Evolutionary conservation across 371 early-diverging fungal genomes (phyloP), one percentile per base, ranked within the genome.

Genomic region (Cokeromyces recurvatus): DNA sequence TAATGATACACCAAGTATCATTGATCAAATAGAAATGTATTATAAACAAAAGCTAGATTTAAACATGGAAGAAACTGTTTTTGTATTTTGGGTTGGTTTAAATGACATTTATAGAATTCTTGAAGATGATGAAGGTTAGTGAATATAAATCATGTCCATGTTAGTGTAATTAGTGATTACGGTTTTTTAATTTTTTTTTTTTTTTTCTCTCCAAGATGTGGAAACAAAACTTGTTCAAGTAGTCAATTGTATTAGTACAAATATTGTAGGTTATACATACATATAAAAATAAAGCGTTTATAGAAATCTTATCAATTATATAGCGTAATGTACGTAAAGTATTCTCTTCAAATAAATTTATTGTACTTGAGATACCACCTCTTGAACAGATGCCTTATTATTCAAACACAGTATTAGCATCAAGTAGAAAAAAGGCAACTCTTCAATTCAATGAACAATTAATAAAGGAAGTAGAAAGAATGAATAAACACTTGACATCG

Each of bases 21-120:
- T 44, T 9, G 74, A 74, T 41, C 74, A 74, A 57, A 44, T 70
- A 3, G 71, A 68, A 43, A 65, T 68, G 51, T 70, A 64, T 39
- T 70, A 74, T 47, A 57, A 59, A 5, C 54, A 70, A 32, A 45
- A 61, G 3, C n/a, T 66, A 15, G 25, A 57, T 9, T 37, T 66
- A n/a, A 43, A 68, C 12, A 60, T 59, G n/a, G 47, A 57, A 25
- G 68, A 70, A 32, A 70, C 68, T 8, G 59, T 64, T 5, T 53
- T 68, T 42, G 53, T 59, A 0, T 55, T 70, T 22, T 74, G 74
- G 74, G 43, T 68, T 15, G 74, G 74, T 3, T 48, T 66, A 7
- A 64, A 62, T 36, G 74, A 74, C 44, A 53, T 74, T 12, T 57
- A 55, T 25, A 54, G 44, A 16, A 54, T 51, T 24, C 46, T 55